Percentiles rank a stretch among this genome's conserved stretches.
Conservation (phyloP, 2,329 filamentous ascomycete genomes). For the Tolypocladium pustulatum region DNA sequence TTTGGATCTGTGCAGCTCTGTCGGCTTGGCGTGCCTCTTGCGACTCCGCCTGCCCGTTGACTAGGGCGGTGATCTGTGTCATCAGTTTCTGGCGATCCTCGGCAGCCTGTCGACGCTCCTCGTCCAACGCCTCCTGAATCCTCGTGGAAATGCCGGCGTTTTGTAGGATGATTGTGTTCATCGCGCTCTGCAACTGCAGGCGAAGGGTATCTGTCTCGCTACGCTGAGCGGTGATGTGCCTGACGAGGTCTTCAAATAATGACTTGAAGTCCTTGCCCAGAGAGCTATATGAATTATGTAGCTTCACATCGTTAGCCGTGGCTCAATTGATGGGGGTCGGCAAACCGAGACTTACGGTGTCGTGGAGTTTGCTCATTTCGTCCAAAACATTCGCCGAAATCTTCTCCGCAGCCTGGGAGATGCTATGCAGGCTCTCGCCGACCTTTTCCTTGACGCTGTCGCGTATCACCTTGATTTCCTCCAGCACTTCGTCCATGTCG, state of each 20-base stretch:
- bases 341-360: constrained; percentile 33
- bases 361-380: constrained; percentile 77
- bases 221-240: constrained; percentile 66
- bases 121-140: constrained; percentile 59
- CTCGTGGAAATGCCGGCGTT: constrained; percentile 56
- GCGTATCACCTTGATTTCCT: constrained; percentile 83
- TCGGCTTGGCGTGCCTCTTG: constrained; percentile 63
- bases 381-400: constrained; percentile 84
- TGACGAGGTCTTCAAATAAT: constrained; percentile 72
- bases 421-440: constrained; percentile 70
- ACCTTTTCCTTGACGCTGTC: constrained; percentile 82
- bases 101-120: constrained; percentile 64
- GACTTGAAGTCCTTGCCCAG: constrained; percentile 79
- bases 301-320: constrained; percentile 27
- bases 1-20: constrained; percentile 51
- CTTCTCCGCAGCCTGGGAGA: constrained; percentile 74
- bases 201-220: constrained; percentile 64
- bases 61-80: constrained; percentile 63
- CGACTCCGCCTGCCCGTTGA: constrained; percentile 61
- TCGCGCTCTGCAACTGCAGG: constrained; percentile 60
- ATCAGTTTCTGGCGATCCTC: constrained; percentile 66
- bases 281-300: constrained; percentile 74
- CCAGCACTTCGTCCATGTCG: constrained; percentile 82
- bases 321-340: background rate
- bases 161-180: constrained; percentile 55